Conservation (phyloP, 2,329 filamentous ascomycete species). For the Aspergillus vadensis region DNA sequence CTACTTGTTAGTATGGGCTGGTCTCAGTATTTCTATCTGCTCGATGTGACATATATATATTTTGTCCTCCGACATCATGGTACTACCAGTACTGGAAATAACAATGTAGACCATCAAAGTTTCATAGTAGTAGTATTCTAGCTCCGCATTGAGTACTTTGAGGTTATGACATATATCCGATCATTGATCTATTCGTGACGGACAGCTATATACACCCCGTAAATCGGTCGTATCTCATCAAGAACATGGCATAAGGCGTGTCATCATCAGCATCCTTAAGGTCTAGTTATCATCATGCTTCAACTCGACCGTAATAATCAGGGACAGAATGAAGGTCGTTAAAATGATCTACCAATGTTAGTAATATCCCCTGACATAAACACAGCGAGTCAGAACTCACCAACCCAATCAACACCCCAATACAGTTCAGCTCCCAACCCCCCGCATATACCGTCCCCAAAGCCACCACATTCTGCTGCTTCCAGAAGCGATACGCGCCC, state of each 20-base stretch:
- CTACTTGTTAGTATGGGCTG: no score
- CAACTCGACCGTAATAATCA: background rate
- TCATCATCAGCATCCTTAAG: background rate
- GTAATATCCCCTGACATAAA: background rate
- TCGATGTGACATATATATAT: no score
- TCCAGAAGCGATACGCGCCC: conserved; percentile 63
- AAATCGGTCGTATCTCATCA: no score
- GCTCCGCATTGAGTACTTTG: no score
- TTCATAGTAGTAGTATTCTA: no score
- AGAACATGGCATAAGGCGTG: background rate
- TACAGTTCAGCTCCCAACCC: conserved; percentile 59
- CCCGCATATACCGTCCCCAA: conserved; percentile 59
- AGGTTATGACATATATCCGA: no score
- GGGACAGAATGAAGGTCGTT: conserved; percentile 13
- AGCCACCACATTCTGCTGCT: conserved; percentile 61
- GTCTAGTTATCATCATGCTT: background rate
- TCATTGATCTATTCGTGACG: no score
- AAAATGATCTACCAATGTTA: conserved; percentile 17
- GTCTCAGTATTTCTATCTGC: no score
- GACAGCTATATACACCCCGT: no score
- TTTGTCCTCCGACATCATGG: no score
- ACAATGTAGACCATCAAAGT: no score
- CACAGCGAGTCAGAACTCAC: conserved; percentile 44
- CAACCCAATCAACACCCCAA: conserved; percentile 50
- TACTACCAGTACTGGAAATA: no score